Percentiles rank a stretch among this genome's conserved stretches.
These are phyloP conservation scores for Tolypocladium capitatum DNA, from an alignment of 2,329 filamentous ascomycete genomes.

Conservation along the genomic window DNA sequence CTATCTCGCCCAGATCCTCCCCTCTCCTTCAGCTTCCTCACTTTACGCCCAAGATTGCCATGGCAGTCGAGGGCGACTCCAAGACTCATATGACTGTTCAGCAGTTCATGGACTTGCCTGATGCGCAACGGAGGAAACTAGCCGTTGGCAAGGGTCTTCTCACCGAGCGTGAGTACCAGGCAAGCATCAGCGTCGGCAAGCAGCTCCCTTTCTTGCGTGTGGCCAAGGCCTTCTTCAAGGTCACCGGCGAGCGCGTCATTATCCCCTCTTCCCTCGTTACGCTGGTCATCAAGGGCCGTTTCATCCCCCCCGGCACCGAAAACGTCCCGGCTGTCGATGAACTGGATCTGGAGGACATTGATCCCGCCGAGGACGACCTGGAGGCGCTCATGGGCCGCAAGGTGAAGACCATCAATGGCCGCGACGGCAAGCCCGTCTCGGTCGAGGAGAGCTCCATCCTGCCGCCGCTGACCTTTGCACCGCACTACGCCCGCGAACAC, in stretches of 20 bases:
- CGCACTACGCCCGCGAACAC: conserved; percentile 80
- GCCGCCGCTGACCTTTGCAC: conserved; percentile 78
- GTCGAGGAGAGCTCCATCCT: conserved; percentile 54
- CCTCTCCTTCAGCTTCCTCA: conserved; percentile 86
- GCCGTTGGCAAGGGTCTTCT: conserved; percentile 60
- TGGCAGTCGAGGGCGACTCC: conserved; percentile 59
- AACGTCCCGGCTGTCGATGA: conserved; percentile 63
- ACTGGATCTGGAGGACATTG: conserved; percentile 75
- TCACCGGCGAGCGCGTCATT: conserved; percentile 83
- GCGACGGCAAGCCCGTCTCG: conserved; percentile 40
- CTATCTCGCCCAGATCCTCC: conserved; percentile 67
- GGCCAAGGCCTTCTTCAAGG: conserved; percentile 96
- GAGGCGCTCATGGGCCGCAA: conserved; percentile 72
- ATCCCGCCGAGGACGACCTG: conserved; percentile 84
- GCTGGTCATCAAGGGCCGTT: conserved; percentile 86
- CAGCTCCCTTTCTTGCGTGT: conserved; percentile 77
- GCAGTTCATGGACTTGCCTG: conserved; percentile 75
- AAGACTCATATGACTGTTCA: conserved; percentile 69
- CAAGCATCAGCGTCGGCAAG: conserved; percentile 61
- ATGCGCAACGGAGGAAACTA: conserved; percentile 57
- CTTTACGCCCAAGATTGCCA: conserved; percentile 56
- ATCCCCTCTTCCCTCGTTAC: conserved; percentile 87
- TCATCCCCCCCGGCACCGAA: conserved; percentile 74
- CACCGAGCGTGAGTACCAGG: conserved; percentile 61
- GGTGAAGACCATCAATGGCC: conserved; percentile 51